Base-by-base conservation (phyloP, 169 alveolate species). In the Eimeria necatrix region DNA sequence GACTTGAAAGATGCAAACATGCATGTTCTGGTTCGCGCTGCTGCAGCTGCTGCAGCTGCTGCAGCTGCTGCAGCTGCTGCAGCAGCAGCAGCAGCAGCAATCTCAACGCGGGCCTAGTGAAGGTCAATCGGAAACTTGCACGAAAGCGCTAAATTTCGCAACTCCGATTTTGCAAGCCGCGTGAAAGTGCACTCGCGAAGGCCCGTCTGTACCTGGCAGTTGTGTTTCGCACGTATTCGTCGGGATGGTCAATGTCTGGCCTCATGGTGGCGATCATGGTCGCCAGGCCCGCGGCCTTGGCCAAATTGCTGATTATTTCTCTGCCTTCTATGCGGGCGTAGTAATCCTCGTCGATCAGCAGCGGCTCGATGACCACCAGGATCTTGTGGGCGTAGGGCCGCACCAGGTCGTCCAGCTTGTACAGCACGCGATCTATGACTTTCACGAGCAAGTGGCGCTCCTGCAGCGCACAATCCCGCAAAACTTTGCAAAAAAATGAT, bases 261-360 rank as follows among this genome's bases (percentile, higher is more conserved):
- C 99, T 97, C 99, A 99, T 98, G 49, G 99, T 99, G n/a, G 99
- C 99, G 83, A 99, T 99, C 99, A 99, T 99, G 10, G 99, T 99
- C 0, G 99, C 99, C 70, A 99, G 96, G 10, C 99, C 99, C 0
- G 99, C 99, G 70, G 99, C 99, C 94, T 98, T 98, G 9, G 97
- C 95, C 10, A 90, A 96, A 96, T 99, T 99, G 74, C 99, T 98
- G 84, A 99, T 98, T 60, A 99, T 98, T 94, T 99, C 99, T 93
- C 99, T 96, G 10, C 99, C 99, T 97, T 99, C 99, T 41, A 99
- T 99, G 94, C 99, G 98, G 0, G 99, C 99, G 95, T 99, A 99
- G 96, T 99, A 99, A 94, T 99, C 99, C 96, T 99, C 99, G 96
- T 99, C 99, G 68, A 99, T 99, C 32, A 99, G 97, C 97, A 99